Percentiles rank a stretch among this genome's conserved stretches.
phyloP scores from a whole-genome alignment of 23 red algal species.

The Gracilaria caudata region DNA sequence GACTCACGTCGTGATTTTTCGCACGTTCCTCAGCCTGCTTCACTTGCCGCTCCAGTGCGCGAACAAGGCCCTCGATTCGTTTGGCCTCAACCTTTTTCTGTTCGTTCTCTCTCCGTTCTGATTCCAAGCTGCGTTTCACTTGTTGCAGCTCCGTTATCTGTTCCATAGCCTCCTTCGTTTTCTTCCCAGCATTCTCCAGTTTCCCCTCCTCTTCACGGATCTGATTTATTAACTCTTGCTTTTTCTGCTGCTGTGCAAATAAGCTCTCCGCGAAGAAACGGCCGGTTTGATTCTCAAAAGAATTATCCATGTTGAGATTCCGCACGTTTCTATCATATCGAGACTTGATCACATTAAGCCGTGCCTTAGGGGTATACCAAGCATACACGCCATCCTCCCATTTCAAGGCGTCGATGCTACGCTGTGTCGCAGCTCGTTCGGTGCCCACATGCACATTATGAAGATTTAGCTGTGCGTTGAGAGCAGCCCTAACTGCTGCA shows the following conservation, averaged over 20 bases:
- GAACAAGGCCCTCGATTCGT: conserved; percentile 22
- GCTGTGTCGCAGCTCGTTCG: conserved; percentile 11
- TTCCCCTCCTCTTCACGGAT: conserved; percentile 56
- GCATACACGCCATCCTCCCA: conserved; percentile 26
- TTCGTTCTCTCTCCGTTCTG: conserved; percentile 30
- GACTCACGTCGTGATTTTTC: background rate
- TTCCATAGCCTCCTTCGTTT: conserved; percentile 11
- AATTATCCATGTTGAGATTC: conserved; percentile 51
- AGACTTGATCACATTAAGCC: conserved; percentile 25
- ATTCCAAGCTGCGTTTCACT: conserved; percentile 24
- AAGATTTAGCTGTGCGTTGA: conserved; percentile 59
- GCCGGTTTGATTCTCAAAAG: conserved; percentile 31
- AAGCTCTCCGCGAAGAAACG: conserved; percentile 51
- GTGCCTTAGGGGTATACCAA: conserved; percentile 56
- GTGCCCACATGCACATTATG: conserved; percentile 54
- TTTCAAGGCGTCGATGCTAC: conserved; percentile 26
- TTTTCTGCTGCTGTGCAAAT: conserved; percentile 25
- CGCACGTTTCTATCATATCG: conserved; percentile 54
- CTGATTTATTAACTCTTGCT: conserved; percentile 18
- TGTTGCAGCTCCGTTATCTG: conserved; percentile 14
- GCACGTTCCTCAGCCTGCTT: conserved; percentile 7
- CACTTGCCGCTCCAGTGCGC: conserved; percentile 23
- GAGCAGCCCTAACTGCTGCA: conserved; percentile 47
- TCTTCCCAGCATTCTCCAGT: conserved; percentile 22
- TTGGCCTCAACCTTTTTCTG: conserved; percentile 3